Evolutionary conservation across 805 yeast genomes (phyloP).

Genomic region (Ogataea polymorpha): DNA sequence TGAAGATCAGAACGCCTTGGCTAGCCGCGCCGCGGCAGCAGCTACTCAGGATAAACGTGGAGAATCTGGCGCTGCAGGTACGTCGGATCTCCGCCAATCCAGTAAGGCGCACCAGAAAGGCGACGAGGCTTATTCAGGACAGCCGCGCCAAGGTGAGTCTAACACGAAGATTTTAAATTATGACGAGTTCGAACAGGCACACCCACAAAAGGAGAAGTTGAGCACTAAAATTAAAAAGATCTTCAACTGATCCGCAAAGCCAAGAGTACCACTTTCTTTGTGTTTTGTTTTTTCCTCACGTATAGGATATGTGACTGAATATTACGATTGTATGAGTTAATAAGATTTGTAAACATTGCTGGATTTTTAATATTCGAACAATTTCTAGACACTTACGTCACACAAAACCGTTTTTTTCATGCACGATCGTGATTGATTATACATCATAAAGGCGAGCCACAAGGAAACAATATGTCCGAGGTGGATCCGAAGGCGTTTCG

Average conservation of each 20-base stretch:
- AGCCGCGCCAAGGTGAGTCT: constrained; percentile 4
- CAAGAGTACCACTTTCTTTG: neutral
- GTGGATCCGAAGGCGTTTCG: neutral
- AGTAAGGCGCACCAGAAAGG: neutral
- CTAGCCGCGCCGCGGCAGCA: constrained; percentile 19
- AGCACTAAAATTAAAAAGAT: constrained; percentile 18
- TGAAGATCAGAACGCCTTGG: constrained; percentile 17
- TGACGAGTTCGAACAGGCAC: constrained; percentile 8
- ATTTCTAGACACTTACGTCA: neutral
- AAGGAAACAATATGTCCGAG: neutral
- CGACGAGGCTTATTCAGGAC: neutral
- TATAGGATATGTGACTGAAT: neutral
- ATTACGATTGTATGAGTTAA: neutral
- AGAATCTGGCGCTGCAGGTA: neutral
- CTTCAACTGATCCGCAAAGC: constrained; percentile 8
- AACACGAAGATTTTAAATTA: constrained; percentile 10
- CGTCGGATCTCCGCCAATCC: neutral
- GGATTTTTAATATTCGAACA: neutral
- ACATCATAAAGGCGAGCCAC: neutral
- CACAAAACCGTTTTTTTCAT: neutral
- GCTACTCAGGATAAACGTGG: constrained; percentile 13
- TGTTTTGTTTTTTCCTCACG: neutral
- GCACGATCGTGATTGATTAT: neutral
- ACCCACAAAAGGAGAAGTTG: constrained; percentile 17
- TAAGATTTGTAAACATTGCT: neutral